These are phyloP conservation scores for Cyclotella cryptica DNA, from an alignment of 108 stramenopile species.

Conservation along the genomic window DNA sequence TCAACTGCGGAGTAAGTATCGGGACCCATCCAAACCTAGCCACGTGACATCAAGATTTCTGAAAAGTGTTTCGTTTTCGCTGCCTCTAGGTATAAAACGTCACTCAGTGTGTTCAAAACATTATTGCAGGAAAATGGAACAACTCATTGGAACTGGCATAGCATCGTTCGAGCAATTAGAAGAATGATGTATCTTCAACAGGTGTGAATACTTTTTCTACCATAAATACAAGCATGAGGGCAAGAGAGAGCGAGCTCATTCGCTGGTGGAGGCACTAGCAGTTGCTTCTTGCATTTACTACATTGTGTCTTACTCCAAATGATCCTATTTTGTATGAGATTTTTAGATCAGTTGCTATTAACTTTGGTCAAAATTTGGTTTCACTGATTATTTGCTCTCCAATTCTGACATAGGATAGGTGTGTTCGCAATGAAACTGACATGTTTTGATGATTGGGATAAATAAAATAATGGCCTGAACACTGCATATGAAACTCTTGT, in stretches of 20 bases:
- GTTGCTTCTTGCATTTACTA: not conserved
- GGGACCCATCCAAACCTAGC: no score
- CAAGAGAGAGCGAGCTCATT: not conserved
- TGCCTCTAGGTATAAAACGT: no score
- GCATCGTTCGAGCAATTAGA: slow-evolving; percentile 10
- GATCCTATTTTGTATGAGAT: not conserved
- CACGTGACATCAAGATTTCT: no score
- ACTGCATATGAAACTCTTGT: slow-evolving; percentile 7
- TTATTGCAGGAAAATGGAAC: no score
- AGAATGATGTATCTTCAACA: slow-evolving; percentile 1
- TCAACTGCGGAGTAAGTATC: no score
- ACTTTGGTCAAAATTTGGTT: not conserved
- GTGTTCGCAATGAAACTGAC: no score
- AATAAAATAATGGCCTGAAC: no score
- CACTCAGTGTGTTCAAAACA: no score
- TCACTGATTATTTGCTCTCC: not conserved
- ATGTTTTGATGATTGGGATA: no score
- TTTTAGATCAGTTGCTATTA: slow-evolving; percentile 4
- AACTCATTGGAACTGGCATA: no score
- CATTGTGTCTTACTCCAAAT: not conserved
- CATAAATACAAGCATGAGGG: slow-evolving; percentile 4
- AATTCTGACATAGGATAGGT: slow-evolving; percentile 10
- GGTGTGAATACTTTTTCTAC: slow-evolving; percentile 8
- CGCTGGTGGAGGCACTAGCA: not conserved
- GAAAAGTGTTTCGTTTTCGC: no score